A percentile compares a stretch with the other conserved stretches of the same genome.
Evolutionary conservation across 2,329 filamentous ascomycete genomes (phyloP).

Genomic region (Colletotrichum tabaci): DNA sequence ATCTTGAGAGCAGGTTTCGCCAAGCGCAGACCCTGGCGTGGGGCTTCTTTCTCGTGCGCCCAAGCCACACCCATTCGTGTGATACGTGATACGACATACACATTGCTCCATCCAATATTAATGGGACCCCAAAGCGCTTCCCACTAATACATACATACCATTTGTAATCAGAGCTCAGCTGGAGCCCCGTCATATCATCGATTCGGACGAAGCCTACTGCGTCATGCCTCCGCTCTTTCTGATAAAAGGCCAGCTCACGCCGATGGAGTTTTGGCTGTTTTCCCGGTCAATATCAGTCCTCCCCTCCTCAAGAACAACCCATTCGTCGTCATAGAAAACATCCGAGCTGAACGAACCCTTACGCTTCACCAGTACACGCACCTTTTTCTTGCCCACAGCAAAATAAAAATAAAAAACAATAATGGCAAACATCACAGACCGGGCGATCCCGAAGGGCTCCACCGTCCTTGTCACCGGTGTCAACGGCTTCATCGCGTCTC

Average conservation of each 20-base stretch:
- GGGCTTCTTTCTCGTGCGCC: not conserved
- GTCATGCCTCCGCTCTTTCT: not conserved
- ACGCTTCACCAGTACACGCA: not conserved
- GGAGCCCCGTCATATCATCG: not conserved
- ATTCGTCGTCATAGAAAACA: accelerated
- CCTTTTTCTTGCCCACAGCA: not conserved
- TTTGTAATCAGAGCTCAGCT: not conserved
- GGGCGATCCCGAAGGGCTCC: conserved; percentile 48
- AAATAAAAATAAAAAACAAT: not conserved
- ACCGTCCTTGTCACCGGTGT: conserved; percentile 58
- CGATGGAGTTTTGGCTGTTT: not conserved
- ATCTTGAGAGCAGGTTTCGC: not conserved
- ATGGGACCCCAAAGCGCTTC: not conserved
- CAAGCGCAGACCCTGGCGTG: too few relatives aligned
- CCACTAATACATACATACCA: too few relatives aligned
- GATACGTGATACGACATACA: too few relatives aligned
- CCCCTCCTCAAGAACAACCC: not conserved
- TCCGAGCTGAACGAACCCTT: not conserved
- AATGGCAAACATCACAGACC: conserved; percentile 24
- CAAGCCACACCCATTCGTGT: not conserved
- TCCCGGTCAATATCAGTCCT: not conserved
- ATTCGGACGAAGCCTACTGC: not conserved
- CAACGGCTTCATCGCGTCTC: conserved; percentile 59
- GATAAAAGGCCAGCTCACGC: not conserved
- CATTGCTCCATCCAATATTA: not conserved